Evolutionary conservation across 208 protist genomes (phyloP), one percentile per base, ranked within the genome.

Genomic region (Leishmania lainsoni): DNA sequence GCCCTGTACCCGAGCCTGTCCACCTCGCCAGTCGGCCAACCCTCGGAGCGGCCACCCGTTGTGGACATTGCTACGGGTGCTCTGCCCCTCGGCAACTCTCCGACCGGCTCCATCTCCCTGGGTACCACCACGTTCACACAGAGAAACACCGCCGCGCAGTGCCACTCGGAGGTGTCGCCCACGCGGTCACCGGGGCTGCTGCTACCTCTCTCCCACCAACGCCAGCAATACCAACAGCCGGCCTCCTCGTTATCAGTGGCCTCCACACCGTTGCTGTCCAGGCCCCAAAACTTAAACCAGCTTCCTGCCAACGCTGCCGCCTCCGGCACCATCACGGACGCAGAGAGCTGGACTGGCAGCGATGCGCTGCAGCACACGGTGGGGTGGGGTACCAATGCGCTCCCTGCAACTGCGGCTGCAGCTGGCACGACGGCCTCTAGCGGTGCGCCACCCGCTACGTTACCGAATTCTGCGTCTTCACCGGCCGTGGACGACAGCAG

Each of bases 251-350:
- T 52, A 29, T 59, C 51, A 22, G 22, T 10, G 22, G 22, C 39
- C 20, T 77, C 74, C 32, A 77, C 74, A 65, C 54, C 74, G 16
- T 63, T 35, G 56, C 74, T 39, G 39, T 6, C 29, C 54, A 42
- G 26, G 52, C 52, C 74, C 26, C 8, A 17, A 29, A 58, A 58
- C 51, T 10, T 5, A 29, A 29, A 26, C 39, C 22, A 9, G 29
- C 12, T 6, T 63, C 56, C 74, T 17, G 20, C 32, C 52, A 8
- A 66, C 5, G 20, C 5, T 32, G 29, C 69, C 32, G 52, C 32
- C 39, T 49, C 35, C 8, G 20, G 56, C 52, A 26, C 32, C 56
- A 26, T 56, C 2, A 68, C 39, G 12, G 74, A 77, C 20, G 39
- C 52, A 5, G 74, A 63, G 54, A 77, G 56, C 35, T 61, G 56